Evolutionary conservation across 2,329 filamentous ascomycete species (phyloP).

Genomic region (Davidsoniella neocaledoniae): DNA sequence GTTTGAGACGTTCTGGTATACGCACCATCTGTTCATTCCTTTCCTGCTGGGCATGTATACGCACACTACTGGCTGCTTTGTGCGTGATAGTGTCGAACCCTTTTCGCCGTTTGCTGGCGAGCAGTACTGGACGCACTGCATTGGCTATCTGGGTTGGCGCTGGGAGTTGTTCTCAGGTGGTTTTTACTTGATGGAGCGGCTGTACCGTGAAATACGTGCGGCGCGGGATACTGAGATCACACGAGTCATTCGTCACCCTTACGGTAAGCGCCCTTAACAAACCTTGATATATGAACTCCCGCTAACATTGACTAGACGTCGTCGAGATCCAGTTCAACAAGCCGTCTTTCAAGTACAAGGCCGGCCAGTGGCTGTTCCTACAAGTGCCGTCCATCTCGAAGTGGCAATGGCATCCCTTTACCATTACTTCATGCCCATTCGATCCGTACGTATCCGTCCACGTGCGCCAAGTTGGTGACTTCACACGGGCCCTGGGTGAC

Average conservation of each 20-base stretch:
- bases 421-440: constrained; percentile 93
- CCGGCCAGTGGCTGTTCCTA: constrained; percentile 94
- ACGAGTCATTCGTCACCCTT: constrained; percentile 88
- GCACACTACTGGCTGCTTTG: constrained; percentile 90
- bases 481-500: constrained; percentile 83
- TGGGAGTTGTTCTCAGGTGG: constrained; percentile 84
- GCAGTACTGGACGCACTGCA: constrained; percentile 77
- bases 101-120: constrained; percentile 73
- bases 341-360: constrained; percentile 94
- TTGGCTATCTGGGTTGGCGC: constrained; percentile 91
- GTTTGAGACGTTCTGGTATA: constrained; percentile 99
- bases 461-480: constrained; percentile 92
- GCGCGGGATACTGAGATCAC: constrained; percentile 76
- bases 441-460: constrained; percentile 92
- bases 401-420: constrained; percentile 97
- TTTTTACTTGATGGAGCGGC: constrained; percentile 70
- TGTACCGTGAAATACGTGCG: constrained; percentile 80
- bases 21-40: constrained; percentile 93
- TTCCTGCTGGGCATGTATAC: constrained; percentile 91
- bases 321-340: constrained; percentile 97
- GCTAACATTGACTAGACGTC: constrained; percentile 43
- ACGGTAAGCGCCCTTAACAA: constrained; percentile 39
- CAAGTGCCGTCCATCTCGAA: constrained; percentile 78
- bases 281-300: neutral
- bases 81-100: constrained; percentile 57